These are phyloP conservation scores for Daldinia sp. DNA, from an alignment of 2,329 filamentous ascomycete species.

Conservation along the genomic window DNA sequence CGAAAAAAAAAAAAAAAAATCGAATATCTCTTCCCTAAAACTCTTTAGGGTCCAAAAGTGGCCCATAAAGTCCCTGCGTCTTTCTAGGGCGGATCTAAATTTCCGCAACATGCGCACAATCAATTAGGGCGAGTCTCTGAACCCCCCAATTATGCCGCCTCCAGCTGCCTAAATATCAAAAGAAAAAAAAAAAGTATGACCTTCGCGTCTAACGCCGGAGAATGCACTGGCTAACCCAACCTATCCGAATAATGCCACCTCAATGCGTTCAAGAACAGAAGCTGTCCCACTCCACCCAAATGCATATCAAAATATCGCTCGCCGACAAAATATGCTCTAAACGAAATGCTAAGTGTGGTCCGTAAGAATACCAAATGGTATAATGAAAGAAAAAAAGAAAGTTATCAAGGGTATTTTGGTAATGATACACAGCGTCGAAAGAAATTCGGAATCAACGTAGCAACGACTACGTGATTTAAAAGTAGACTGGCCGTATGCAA, in stretches of 20 bases:
- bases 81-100: constrained; percentile 22
- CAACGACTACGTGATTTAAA: constrained; percentile 2
- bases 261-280: constrained; percentile 23
- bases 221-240: constrained; percentile 31
- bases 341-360: not conserved
- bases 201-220: constrained; percentile 31
- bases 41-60: constrained; percentile 12
- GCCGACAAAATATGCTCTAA: constrained; percentile 8
- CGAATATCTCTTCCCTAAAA: not conserved
- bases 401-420: constrained; percentile 31
- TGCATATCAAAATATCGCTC: constrained; percentile 16
- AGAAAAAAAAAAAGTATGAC: not conserved
- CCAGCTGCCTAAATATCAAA: constrained; percentile 19
- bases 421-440: constrained; percentile 14
- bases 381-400: constrained; percentile 4
- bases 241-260: constrained; percentile 31
- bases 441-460: constrained; percentile 13
- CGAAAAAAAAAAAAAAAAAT: constrained; percentile 15
- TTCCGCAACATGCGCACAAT: constrained; percentile 22
- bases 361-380: constrained; percentile 11
- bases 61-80: constrained; percentile 20
- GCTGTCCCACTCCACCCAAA: constrained; percentile 22
- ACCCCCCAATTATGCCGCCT: constrained; percentile 11
- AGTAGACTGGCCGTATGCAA: constrained; percentile 7
- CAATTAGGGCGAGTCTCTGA: not conserved